Conservation (phyloP, 2,329 filamentous ascomycete genomes). For the Nemania abortiva region DNA sequence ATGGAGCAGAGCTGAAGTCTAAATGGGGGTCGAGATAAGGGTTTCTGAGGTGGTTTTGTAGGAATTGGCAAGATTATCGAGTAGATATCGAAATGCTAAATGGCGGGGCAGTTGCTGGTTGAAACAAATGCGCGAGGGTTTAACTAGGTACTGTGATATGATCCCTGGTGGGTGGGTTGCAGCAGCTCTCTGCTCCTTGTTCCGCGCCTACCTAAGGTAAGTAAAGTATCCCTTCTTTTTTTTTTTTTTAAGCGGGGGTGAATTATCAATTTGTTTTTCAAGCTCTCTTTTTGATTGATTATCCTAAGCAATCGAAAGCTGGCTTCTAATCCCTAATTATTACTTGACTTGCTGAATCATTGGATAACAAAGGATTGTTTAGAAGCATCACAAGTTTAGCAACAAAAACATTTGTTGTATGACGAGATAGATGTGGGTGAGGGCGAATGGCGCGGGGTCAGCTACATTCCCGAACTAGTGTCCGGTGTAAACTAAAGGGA, state of each 20-base stretch:
- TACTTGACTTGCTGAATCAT: background rate
- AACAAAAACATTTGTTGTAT: background rate
- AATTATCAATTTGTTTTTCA: background rate
- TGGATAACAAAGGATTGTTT: background rate
- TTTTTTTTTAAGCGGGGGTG: background rate
- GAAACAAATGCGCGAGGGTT: slow-evolving; percentile 19
- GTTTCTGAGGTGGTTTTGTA: slow-evolving; percentile 12
- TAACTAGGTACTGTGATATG: background rate
- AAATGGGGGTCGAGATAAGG: slow-evolving; percentile 8
- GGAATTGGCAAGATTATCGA: slow-evolving; percentile 1
- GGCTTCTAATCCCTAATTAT: background rate
- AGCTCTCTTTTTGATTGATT: background rate
- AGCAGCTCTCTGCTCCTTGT: background rate
- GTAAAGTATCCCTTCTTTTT: background rate
- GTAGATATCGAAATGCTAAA: background rate
- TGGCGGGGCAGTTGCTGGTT: slow-evolving; percentile 19
- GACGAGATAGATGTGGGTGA: background rate
- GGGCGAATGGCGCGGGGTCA: background rate
- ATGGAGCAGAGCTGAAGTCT: slow-evolving; percentile 16
- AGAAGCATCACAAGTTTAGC: background rate
- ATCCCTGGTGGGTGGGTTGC: slow-evolving; percentile 28
- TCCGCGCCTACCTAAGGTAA: background rate
- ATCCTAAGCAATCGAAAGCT: background rate
- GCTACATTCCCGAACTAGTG: background rate
- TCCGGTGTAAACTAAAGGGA: background rate